Conservation (phyloP, 2,329 filamentous ascomycete species). For the Neopestalotiopsis clavispora region DNA sequence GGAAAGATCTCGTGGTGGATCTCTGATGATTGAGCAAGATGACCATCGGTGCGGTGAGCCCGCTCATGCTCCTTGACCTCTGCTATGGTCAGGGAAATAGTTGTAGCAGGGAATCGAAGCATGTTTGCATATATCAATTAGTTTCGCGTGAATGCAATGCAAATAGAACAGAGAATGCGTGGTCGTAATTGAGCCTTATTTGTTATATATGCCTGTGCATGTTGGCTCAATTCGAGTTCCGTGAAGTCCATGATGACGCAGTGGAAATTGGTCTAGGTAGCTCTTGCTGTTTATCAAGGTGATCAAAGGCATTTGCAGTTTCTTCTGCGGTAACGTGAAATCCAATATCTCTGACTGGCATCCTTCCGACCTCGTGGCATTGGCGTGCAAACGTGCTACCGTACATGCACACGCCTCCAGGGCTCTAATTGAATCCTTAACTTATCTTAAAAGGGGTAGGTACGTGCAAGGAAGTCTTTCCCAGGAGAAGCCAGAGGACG, state of each 20-base stretch:
- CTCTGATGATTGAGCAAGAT: slow-evolving; percentile 34
- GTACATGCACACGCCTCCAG: too few relatives aligned
- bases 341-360: too few relatives aligned
- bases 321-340: too few relatives aligned
- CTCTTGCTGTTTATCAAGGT: too few relatives aligned
- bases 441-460: too few relatives aligned
- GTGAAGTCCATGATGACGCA: neutral
- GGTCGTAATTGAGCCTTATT: neutral
- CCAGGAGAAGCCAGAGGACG: too few relatives aligned
- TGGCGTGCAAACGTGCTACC: too few relatives aligned
- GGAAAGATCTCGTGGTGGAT: neutral
- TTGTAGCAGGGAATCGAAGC: slow-evolving; percentile 46
- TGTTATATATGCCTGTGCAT: neutral
- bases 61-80: slow-evolving; percentile 47
- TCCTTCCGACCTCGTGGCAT: too few relatives aligned
- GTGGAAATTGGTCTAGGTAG: too few relatives aligned
- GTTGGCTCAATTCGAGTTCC: neutral
- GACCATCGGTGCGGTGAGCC: slow-evolving; percentile 37
- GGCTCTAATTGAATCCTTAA: too few relatives aligned
- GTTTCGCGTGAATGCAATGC: neutral
- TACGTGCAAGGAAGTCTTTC: too few relatives aligned
- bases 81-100: slow-evolving; percentile 43
- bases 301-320: too few relatives aligned
- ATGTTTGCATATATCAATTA: slow-evolving; percentile 32
- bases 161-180: neutral